Evolutionary conservation across 352 stramenopile species (phyloP).

Genomic region (Globisporangium spinosum): DNA sequence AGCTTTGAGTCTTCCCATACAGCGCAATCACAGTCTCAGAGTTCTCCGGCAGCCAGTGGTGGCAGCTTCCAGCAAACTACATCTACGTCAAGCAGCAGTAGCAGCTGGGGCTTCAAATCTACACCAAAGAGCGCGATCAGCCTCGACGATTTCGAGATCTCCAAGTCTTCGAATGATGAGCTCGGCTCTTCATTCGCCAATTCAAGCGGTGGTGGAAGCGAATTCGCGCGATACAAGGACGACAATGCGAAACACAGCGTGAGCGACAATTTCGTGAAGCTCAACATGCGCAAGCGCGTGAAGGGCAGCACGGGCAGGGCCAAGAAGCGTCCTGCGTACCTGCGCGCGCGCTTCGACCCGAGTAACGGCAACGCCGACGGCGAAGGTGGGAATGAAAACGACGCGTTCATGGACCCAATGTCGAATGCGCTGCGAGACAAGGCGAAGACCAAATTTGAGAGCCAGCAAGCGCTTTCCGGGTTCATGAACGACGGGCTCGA

Average conservation of each 20-base stretch:
- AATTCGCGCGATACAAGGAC: conserved; percentile 60
- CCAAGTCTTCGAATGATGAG: neutral
- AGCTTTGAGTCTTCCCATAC: neutral
- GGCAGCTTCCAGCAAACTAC: conserved; percentile 1
- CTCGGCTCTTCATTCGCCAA: neutral
- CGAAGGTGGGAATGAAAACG: neutral
- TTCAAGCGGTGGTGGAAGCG: conserved; percentile 5
- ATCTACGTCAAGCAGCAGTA: neutral
- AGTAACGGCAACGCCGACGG: neutral
- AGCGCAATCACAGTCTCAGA: neutral
- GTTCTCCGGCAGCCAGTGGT: neutral
- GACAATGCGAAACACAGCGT: conserved; percentile 45
- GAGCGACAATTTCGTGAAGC: conserved; percentile 76
- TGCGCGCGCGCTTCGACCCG: conserved; percentile 33
- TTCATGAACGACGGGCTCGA: conserved; percentile 61
- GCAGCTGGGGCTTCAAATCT: conserved; percentile 36
- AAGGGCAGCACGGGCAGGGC: conserved; percentile 63
- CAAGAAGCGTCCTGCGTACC: conserved; percentile 65
- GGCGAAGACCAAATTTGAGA: conserved; percentile 28
- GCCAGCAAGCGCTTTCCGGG: conserved; percentile 12
- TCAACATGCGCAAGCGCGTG: conserved; percentile 77
- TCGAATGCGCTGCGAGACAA: conserved; percentile 8
- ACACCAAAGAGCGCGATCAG: conserved; percentile 15
- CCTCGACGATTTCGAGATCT: conserved; percentile 41
- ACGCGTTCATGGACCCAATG: conserved; percentile 20